Conservation (phyloP, 2,329 filamentous ascomycete species). For the Colletotrichum higginsianum region DNA sequence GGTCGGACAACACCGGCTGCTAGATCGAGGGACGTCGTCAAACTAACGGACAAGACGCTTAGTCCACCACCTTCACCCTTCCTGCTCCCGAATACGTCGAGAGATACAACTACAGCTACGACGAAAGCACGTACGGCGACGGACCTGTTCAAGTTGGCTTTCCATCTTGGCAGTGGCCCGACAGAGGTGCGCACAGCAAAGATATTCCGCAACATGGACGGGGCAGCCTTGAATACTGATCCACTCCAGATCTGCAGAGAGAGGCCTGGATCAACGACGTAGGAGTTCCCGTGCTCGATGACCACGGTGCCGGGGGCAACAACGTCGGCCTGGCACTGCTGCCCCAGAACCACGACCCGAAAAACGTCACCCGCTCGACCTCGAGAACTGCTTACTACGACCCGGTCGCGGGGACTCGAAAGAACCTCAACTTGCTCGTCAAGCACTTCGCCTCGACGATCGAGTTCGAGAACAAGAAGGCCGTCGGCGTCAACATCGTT, state of each 20-base stretch:
- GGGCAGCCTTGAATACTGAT: too few species aligned
- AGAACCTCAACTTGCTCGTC: slow-evolving; percentile 57
- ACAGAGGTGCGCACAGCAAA: slow-evolving; percentile 30
- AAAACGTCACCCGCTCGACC: slow-evolving; percentile 56
- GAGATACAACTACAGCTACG: slow-evolving; percentile 45
- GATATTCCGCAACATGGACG: accelerated
- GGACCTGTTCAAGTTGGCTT: slow-evolving; percentile 46
- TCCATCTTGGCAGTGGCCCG: slow-evolving; percentile 48
- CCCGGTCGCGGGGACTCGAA: slow-evolving; percentile 51
- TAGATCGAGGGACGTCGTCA: slow-evolving; percentile 43
- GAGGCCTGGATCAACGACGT: slow-evolving; percentile 38
- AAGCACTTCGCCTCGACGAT: slow-evolving; percentile 50
- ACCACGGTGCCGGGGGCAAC: slow-evolving; percentile 41
- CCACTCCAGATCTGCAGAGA: slow-evolving; percentile 24
- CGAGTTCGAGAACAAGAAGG: slow-evolving; percentile 42
- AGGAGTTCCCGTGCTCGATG: slow-evolving; percentile 35
- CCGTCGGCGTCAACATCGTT: slow-evolving; percentile 55
- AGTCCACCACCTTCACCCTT: slow-evolving; percentile 46
- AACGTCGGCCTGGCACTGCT: slow-evolving; percentile 48
- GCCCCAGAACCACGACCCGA: slow-evolving; percentile 54
- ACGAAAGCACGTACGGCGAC: slow-evolving; percentile 45
- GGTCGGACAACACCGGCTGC: slow-evolving; percentile 41
- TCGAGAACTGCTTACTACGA: slow-evolving; percentile 49
- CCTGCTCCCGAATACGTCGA: slow-evolving; percentile 51
- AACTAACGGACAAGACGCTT: slow-evolving; percentile 51